Conservation (phyloP, 139 green algal genomes). For the Haematococcus lacustris region DNA sequence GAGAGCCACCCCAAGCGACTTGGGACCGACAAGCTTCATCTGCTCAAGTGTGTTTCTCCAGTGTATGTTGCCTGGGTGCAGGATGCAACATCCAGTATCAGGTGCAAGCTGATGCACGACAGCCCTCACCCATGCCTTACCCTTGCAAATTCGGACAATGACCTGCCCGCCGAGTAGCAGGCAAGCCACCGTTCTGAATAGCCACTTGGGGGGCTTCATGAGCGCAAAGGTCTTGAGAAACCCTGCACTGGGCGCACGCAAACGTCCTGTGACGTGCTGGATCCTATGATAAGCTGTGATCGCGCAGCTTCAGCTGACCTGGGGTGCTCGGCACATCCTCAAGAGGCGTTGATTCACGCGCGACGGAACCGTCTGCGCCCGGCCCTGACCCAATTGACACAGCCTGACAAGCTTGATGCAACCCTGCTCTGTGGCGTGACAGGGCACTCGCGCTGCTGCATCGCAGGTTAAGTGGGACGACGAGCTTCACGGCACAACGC, state of each 20-base stretch:
- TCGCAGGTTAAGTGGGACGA: too few species aligned
- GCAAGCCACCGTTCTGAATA: conserved; percentile 70
- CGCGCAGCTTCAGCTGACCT: not conserved
- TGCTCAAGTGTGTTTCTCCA: conserved; percentile 86
- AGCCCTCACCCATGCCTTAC: conserved; percentile 51
- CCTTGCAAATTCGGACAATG: conserved; percentile 64
- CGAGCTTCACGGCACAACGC: too few species aligned
- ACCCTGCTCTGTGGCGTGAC: too few species aligned
- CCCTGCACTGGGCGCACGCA: conserved; percentile 11
- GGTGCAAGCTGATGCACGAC: not conserved
- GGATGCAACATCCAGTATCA: not conserved
- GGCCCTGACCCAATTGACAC: too few species aligned
- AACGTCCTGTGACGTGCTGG: conserved; percentile 34
- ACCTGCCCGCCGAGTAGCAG: conserved; percentile 78
- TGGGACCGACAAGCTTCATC: conserved; percentile 86
- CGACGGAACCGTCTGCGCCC: too few species aligned
- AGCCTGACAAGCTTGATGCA: too few species aligned
- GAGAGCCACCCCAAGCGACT: conserved; percentile 86
- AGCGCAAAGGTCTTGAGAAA: conserved; percentile 26
- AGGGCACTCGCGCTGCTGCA: too few species aligned
- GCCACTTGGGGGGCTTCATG: conserved; percentile 60
- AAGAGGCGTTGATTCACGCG: conserved; percentile 49
- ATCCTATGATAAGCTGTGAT: not conserved
- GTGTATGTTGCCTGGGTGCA: conserved; percentile 72
- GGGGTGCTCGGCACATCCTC: conserved; percentile 25